Conservation (phyloP, 2,329 filamentous ascomycete species). For the Hortaea sp. region DNA sequence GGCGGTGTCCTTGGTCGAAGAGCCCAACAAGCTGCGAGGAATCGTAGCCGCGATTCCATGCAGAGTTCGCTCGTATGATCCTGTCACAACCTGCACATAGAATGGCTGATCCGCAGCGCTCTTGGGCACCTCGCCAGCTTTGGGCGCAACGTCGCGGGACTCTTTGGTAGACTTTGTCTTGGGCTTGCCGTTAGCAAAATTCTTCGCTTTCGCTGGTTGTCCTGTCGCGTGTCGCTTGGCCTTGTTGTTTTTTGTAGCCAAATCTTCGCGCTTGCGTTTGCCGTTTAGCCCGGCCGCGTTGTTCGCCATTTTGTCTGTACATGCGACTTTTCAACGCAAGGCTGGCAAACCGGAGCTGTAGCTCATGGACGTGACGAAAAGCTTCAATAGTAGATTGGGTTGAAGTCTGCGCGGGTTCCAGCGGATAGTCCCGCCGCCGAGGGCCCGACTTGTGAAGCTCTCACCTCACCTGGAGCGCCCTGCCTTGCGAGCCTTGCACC, state of each 20-base stretch:
- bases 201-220: neutral
- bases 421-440: too few relatives aligned
- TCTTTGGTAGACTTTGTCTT: neutral
- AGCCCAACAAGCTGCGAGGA: constrained; percentile 25
- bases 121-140: neutral
- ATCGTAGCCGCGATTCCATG: constrained; percentile 81
- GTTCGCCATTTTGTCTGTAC: constrained; percentile 1
- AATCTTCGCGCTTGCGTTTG: constrained; percentile 7
- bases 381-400: too few relatives aligned
- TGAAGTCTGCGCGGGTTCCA: too few relatives aligned
- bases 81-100: constrained; percentile 80
- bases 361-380: too few relatives aligned
- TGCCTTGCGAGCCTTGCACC: too few relatives aligned
- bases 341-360: too few relatives aligned
- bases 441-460: too few relatives aligned
- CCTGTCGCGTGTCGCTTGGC: constrained; percentile 1
- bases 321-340: too few relatives aligned
- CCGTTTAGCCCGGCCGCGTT: constrained; percentile 2
- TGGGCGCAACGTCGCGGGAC: neutral
- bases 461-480: too few relatives aligned
- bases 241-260: neutral
- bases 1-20: neutral
- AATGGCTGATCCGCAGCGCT: constrained; percentile 20
- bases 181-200: neutral
- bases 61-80: constrained; percentile 86